Base-by-base conservation (phyloP, 225 moss, liverwort and hornwort species). In the Neckera pumila region DNA sequence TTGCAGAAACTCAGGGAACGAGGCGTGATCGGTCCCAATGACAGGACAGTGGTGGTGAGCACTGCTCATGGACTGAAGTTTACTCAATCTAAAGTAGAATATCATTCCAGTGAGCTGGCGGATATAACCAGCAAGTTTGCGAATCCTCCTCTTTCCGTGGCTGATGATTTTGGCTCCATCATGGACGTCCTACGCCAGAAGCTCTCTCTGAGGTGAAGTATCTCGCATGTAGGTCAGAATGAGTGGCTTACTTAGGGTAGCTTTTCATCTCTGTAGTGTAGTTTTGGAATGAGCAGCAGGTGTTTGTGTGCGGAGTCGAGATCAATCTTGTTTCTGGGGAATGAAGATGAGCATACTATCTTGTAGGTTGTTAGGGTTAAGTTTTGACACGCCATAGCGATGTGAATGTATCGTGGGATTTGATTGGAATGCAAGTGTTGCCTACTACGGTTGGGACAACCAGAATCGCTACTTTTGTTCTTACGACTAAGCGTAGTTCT, bases 61-160 rank as follows among this genome's bases (percentile, higher is more conserved):
- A 94, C 94, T 34, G 94, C 94, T 12, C 94, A 94, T 79, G 94
- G 94, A 51, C 90, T 94, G 14, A 94, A 94, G 87, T 94, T 94
- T 42, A 94, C 94, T 5, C 94, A 94, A 86, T 94, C 94, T 1
- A 94, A 94, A 89, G 94, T 94, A 12, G 91, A 94, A 88, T 94
- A 94, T 27, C 94, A 94, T 86, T 94, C 94, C 10, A 90, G 91
- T 23, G 94, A 94, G 91, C 89, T 94, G 19, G 10, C 88, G 54
- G 94, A 94, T 20, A 90, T 94, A 20, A 78, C 82, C 17, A 87
- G 92, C 84, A 85, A 89, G 92, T 92, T 94, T 10, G 87, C 92
- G 2, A 94, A 94, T 70, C 94, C 94, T 65, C 94, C 94, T 3
- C 82, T 94, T 10, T 80, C 90, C 19, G 94, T 94, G 56, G 94